Percentiles rank a stretch among this genome's conserved stretches.
These are phyloP conservation scores for Allium sativum DNA, from an alignment of 106 monocot species.

Conservation along the genomic window DNA sequence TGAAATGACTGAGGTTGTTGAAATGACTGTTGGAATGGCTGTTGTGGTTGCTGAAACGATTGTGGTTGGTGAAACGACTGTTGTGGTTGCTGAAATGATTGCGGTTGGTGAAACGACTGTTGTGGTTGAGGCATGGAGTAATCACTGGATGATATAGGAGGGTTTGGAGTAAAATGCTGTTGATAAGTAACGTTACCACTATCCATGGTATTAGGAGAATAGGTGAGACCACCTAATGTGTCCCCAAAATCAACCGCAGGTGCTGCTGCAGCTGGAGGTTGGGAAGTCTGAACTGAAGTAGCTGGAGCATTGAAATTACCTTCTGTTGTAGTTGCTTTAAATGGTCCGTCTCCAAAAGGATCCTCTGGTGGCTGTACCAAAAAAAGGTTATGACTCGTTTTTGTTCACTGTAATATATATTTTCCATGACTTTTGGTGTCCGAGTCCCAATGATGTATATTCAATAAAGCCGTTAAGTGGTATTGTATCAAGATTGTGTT, in stretches of 20 bases:
- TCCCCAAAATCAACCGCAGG: conserved; percentile 52
- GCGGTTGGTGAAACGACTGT: too few relatives aligned
- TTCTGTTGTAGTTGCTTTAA: conserved; percentile 49
- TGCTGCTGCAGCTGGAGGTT: conserved; percentile 13
- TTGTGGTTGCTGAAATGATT: too few relatives aligned
- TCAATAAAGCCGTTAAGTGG: too few relatives aligned
- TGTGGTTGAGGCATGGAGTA: not conserved
- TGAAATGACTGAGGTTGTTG: too few relatives aligned
- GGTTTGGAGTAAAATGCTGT: conserved; percentile 16
- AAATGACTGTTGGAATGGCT: too few relatives aligned
- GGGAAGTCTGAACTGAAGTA: not conserved
- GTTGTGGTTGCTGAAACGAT: too few relatives aligned
- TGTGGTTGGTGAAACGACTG: too few relatives aligned
- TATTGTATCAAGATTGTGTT: too few relatives aligned
- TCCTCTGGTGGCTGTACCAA: conserved; percentile 39
- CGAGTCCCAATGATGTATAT: too few relatives aligned
- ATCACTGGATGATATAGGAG: conserved; percentile 2
- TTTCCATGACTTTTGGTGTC: not conserved
- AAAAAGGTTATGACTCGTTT: not conserved
- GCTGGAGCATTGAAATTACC: conserved; percentile 9
- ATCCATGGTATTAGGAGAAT: conserved; percentile 17
- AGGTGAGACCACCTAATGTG: conserved; percentile 35
- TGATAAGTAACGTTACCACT: conserved; percentile 7
- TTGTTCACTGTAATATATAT: not conserved
- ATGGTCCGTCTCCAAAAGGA: conserved; percentile 83